Percentiles rank a stretch among this genome's conserved stretches.
Conservation (phyloP, 1,284 basidiomycete genomes). For the Microbotryum silenes-acaulis region DNA sequence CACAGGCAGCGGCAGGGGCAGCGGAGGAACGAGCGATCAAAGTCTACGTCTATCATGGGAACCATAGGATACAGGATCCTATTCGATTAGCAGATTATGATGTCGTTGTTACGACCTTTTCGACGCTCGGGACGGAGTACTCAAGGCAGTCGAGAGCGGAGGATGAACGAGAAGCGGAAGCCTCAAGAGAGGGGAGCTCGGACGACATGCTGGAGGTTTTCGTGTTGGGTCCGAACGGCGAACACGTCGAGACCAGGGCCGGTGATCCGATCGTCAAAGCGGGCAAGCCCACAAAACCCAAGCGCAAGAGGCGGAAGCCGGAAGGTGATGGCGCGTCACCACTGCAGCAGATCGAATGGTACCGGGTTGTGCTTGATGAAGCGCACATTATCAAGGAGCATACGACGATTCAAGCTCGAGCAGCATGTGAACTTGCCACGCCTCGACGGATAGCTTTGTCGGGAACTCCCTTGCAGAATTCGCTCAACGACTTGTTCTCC, state of each 20-base stretch:
- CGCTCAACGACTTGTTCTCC: conserved; percentile 94
- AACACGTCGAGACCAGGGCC: conserved; percentile 51
- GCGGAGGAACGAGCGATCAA: conserved; percentile 46
- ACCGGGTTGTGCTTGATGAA: conserved; percentile 93
- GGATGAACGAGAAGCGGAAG: conserved; percentile 33
- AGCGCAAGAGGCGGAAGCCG: conserved; percentile 28
- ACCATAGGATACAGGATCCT: conserved; percentile 75
- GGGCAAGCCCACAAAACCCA: conserved; percentile 43
- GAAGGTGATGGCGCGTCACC: conserved; percentile 52
- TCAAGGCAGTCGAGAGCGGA: conserved; percentile 59
- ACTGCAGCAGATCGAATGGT: conserved; percentile 95
- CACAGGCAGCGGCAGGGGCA: conserved; percentile 25
- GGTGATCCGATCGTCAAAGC: conserved; percentile 45
- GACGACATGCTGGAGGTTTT: conserved; percentile 56
- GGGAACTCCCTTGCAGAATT: conserved; percentile 98
- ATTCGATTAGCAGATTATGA: conserved; percentile 84
- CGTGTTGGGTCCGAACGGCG: conserved; percentile 54
- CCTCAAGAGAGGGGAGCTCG: conserved; percentile 40
- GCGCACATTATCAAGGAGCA: conserved; percentile 98
- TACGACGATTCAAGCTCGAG: conserved; percentile 83
- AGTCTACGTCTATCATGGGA: conserved; percentile 95
- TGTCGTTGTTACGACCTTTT: conserved; percentile 94
- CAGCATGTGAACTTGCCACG: conserved; percentile 88
- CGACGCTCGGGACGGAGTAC: conserved; percentile 89
- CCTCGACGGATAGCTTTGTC: conserved; percentile 89